Base-by-base conservation (phyloP, 345 rosid genomes). In the Salix koriyanagi region DNA sequence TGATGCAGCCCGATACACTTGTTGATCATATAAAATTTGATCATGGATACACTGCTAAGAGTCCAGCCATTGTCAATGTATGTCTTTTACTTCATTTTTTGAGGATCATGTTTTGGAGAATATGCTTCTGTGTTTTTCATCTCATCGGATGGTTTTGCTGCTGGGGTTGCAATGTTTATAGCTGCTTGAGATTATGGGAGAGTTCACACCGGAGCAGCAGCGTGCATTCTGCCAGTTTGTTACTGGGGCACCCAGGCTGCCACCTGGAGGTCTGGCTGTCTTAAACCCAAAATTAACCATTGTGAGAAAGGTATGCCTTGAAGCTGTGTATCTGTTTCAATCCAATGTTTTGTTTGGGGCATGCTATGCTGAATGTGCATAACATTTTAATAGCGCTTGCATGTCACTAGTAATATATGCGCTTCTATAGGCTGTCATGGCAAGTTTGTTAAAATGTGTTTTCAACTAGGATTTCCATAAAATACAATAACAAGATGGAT, bases 221-320 rank as follows among this genome's bases (percentile, higher is more conserved):
- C 91, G 92, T 74, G 90, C 99, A 42, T 96, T 96, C 89, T 96
- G 99, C 85, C 98, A 92, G 69, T 96, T 94, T 83, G 98, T 96
- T 48, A 96, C 99, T 18, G 99, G 99, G 75, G 99, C 98, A 71
- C 98, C 98, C n/a, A 86, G 98, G 82, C 92, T 96, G 81, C 99
- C 98, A 62, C 97, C 98, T 37, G 99, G 99, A 71, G 98, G 99
- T 72, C 80, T 96, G 82, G 98, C 99, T 2, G 98, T 94, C 73
- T 82, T 96, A 65, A 94, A 90, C 83, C 99, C 99, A 50, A 96
- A 92, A 86, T 83, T 96, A 77, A 96, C 99, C 36, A 96, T 96
- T 34, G 99, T 96, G 77, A 88, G 99, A 85, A 96, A 96, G 98
- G 98, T 96, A 92, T 77, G 41, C 10, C 28, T 18, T 10, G 67